Base-by-base conservation (phyloP, 2,329 filamentous ascomycete species). In the Elsinoe fawcettii region DNA sequence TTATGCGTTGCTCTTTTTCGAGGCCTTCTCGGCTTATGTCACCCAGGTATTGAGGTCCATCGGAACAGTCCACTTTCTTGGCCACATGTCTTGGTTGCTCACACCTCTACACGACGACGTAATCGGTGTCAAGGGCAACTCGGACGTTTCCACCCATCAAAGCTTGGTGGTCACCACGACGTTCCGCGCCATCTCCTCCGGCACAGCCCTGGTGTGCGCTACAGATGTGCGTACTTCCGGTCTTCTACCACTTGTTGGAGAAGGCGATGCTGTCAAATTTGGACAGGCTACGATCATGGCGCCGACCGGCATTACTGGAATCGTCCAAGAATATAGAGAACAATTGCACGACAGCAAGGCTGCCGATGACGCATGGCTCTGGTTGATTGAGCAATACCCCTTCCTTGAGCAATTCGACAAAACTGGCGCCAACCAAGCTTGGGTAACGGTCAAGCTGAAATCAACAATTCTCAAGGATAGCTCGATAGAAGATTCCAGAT, bases 401-500 rank as follows among this genome's bases (percentile, higher is more conserved):
- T 56, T 56, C 22, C 54, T 56, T 6, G 6, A 20, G 16, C 23
- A 30, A 16, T 25, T 25, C 20, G 43, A 56, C 22, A 25, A 25
- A 8, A 16, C 39, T 22, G 18, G 22, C 27, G 27, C 51, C 44
- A 30, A 14, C 16, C 25, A 32, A 25, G n/a, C 59, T 20, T 25
- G 60, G 60, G 51, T 60, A 34, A 16, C 44, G 18, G 27, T 36
- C 11, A 51, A 25, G 22, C 34, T 49, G 11, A 51, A 43, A 57
- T 44, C 16, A 39, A 11, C 22, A 22, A 39, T 51, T 14, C n/a
- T 59, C n/a, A 44, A 23, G 37, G 53, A 55, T 44, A 36, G 20
- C 22, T 32, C 37, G 3, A 12, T 11, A 20, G 16, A 34, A n/a
- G 53, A 55, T 2, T 44, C 22, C 22, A 20, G 41, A 43, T 30